Evolutionary conservation across 2,329 filamentous ascomycete species (phyloP).

Genomic region (Paecilomyces sp.): DNA sequence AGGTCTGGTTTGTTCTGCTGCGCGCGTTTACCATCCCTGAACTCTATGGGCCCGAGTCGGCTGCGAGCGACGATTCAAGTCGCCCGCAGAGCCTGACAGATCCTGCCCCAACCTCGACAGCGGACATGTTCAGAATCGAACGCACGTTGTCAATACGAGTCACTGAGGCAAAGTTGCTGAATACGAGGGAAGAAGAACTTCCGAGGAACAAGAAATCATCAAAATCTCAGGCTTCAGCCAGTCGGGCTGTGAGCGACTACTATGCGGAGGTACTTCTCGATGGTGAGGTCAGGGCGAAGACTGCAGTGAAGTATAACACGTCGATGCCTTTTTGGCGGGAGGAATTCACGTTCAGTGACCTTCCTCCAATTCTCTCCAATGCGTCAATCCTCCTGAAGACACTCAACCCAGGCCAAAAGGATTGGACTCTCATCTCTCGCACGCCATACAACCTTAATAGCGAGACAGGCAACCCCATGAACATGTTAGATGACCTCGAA

Average conservation of each 20-base stretch:
- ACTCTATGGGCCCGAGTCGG: conserved; percentile 62
- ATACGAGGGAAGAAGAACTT: conserved; percentile 22
- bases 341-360: conserved; percentile 40
- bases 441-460: conserved; percentile 35
- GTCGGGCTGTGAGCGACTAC: conserved; percentile 32
- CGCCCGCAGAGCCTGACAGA: conserved; percentile 19
- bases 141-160: conserved; percentile 53
- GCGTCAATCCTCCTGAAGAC: conserved; percentile 40
- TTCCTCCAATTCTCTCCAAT: conserved; percentile 42
- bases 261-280: conserved; percentile 44
- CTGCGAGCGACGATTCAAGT: conserved; percentile 36
- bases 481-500: conserved; percentile 39
- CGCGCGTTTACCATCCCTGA: conserved; percentile 89
- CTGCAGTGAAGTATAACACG: conserved; percentile 40
- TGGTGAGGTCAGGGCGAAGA: conserved; percentile 42
- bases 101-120: conserved; percentile 28
- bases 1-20: conserved; percentile 92
- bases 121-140: conserved; percentile 62
- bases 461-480: conserved; percentile 29
- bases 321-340: conserved; percentile 44
- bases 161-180: conserved; percentile 53
- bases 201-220: conserved; percentile 26
- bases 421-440: conserved; percentile 43
- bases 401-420: conserved; percentile 40
- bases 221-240: conserved; percentile 20